Base-by-base conservation (phyloP, 73 alveolate species). In the Paramecium biaurelia region DNA sequence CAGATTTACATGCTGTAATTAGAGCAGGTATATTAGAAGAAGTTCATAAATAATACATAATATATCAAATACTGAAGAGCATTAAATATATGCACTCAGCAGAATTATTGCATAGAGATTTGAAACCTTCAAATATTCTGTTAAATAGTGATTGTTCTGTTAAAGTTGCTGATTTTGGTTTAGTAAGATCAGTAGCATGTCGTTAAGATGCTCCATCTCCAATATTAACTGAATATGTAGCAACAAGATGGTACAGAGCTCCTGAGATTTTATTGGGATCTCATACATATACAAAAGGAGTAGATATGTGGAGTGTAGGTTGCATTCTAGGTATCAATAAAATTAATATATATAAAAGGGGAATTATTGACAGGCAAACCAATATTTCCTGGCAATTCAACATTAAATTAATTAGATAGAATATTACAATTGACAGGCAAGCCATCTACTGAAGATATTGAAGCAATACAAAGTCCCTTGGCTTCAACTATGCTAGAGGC, bases 301-400 rank as follows among this genome's bases (percentile, higher is more conserved):
- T 97, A 43, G 99, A 97, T 93, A 96, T 97, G 98, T 97, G 99
- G 99, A 92, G 97, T 92, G 87, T 97, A 15, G 99, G 99, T 10
- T 97, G 99, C 43, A 97, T 97, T 84, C 84, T 97, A 76, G 93
- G 87, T 74, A 74, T 34, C 2, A 28, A n/a, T 74, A 21, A 35
- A 10, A 34, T 11, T 10, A 5, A 37, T 74, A n/a, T 3, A 15
- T 7, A 28, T 37, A n/a, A 28, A 34, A 74, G 98, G 98, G 21
- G 98, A 96, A 89, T 89, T 96, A 32, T 85, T 96, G 7, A 56
- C 89, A 12, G 98, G 98, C 5, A 96, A 96, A 38, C 99, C 99
- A 3, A 92, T 96, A 35, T 96, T 96, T 85, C 98, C 99, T 21
- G 99, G 99, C 12, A 96, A 98, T 20, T 92, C 97, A 15, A 96